Conservation (phyloP, 129 eudicot species). For the Deinandra increscens region DNA sequence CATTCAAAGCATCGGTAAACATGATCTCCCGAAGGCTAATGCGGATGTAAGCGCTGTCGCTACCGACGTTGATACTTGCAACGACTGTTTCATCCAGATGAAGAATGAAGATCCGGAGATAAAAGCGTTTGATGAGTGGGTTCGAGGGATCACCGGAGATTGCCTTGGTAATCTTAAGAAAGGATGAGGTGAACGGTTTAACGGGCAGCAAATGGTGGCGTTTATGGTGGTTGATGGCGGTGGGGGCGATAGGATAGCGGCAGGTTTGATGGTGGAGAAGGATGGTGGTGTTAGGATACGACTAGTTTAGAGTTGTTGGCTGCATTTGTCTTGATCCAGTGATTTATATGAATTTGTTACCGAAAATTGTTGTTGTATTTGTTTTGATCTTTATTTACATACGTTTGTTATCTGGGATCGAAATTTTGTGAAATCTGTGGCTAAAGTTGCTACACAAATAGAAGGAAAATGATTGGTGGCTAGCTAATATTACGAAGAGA, state of each 20-base stretch:
- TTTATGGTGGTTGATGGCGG: background rate
- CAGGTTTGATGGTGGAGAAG: no score
- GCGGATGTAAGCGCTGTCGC: conserved; percentile 34
- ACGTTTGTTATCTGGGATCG: no score
- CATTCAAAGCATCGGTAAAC: conserved; percentile 24
- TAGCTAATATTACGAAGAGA: no score
- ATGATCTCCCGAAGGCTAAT: conserved; percentile 35
- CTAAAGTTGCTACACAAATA: no score
- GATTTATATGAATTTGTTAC: background rate
- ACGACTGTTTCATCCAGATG: conserved; percentile 34
- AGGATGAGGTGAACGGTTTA: background rate
- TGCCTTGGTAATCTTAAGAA: conserved; percentile 33
- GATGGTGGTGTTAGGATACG: conserved; percentile 4
- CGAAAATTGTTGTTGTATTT: background rate
- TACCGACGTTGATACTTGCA: conserved; percentile 36
- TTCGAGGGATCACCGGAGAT: conserved; percentile 38
- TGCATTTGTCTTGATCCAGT: background rate
- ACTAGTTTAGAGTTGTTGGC: background rate
- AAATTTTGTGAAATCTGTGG: no score
- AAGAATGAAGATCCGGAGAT: conserved; percentile 33
- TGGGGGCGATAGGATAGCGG: background rate
- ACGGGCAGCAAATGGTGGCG: no score
- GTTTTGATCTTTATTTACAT: no score
- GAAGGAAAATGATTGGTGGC: no score
- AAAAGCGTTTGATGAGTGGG: conserved; percentile 42